Conservation (phyloP, 805 yeast genomes). For the Huiozyma sinensis region DNA sequence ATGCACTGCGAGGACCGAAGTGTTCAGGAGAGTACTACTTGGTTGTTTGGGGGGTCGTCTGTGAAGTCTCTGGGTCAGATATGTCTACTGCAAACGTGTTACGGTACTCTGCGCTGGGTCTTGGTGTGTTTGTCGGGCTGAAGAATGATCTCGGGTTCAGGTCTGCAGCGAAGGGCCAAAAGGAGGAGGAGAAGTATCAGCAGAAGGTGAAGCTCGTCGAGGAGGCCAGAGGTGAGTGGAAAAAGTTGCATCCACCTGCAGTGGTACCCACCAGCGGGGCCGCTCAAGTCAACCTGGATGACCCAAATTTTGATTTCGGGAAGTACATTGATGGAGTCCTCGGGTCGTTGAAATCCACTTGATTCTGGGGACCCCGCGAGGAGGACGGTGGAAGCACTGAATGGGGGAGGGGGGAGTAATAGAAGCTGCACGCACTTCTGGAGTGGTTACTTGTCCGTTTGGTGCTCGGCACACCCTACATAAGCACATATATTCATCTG, state of each 20-base stretch:
- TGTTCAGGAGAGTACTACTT: no score
- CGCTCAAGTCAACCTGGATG: constrained; percentile 62
- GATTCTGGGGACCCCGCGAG: neutral
- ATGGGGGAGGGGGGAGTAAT: no score
- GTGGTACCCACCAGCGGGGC: constrained; percentile 27
- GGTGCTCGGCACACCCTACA: neutral
- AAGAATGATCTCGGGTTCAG: constrained; percentile 67
- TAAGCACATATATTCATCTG: neutral
- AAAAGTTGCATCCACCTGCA: constrained; percentile 45
- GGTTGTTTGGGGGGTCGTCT: no score
- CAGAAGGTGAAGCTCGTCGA: constrained; percentile 65
- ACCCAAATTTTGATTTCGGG: constrained; percentile 82
- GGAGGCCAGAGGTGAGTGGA: constrained; percentile 85
- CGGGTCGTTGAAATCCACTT: constrained; percentile 35
- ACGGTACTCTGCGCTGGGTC: constrained; percentile 85
- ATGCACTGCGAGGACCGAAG: no score
- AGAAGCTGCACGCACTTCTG: no score
- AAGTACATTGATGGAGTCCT: constrained; percentile 55
- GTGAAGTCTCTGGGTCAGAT: neutral
- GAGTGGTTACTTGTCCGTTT: no score
- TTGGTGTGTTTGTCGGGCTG: constrained; percentile 85
- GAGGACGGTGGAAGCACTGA: no score
- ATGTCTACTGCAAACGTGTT: constrained; percentile 55
- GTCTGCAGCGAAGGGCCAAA: constrained; percentile 45
- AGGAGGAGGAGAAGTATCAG: constrained; percentile 47